Evolutionary conservation across 352 stramenopile species (phyloP), one percentile per base, ranked within the genome.

Genomic region (Peronospora belbahrii): DNA sequence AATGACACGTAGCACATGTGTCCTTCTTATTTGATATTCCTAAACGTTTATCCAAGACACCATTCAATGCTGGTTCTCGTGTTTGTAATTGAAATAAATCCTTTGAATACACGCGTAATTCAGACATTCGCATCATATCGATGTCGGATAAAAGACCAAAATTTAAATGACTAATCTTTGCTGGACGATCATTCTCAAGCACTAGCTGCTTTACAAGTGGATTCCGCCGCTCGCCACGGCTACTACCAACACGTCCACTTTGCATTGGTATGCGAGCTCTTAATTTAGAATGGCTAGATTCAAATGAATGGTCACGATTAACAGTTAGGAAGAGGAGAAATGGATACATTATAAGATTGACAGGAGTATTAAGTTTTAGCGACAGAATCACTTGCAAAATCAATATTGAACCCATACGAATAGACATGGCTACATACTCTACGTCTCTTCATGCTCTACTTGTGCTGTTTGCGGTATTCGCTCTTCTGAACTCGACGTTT

Each of bases 11-110:
- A 33, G 95, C 77, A 65, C 97, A 99, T 10, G 81, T 83, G 48
- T 95, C 89, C 14, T 88, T 85, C 65, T 99, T 99, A 70, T 99
- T 97, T 23, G 84, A 97, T 8, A 99, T 87, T 32, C 97, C 97
- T 7, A 99, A 77, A 1, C 96, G 82, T 49, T 95, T 91, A 70
- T 99, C 97, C 43, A 99, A 65, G 48, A 97, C 96, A 23, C 97
- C 96, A 49, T 88, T 84, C 1, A 57, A 42, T 25, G 95, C 94
- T 1, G 97, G 96, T 11, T 95, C 88, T 27, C 96, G 80, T 24
- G 84, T 86, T 15, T 93, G 94, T 80, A 98, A 97, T 45, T 89
- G 90, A 74, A 98, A 99, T 3, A 99, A 78, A 56, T 98, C 93
- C 62, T 89, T 92, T 40, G 70, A 89, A 44, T 85, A 70, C 39